Evolutionary conservation across 352 stramenopile species (phyloP).

Genomic region (Pilasporangium apinafurcum): DNA sequence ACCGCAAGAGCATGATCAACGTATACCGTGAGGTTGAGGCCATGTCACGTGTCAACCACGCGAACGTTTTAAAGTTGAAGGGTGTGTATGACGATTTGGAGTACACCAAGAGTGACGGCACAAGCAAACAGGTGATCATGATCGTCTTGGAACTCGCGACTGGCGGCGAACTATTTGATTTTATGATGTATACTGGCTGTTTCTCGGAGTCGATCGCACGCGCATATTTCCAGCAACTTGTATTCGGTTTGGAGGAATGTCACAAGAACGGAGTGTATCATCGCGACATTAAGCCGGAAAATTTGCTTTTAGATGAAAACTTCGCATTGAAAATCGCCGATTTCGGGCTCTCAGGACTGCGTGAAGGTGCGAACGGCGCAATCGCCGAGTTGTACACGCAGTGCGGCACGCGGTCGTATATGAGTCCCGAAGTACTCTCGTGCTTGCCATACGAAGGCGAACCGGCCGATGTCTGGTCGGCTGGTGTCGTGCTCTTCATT

Average conservation of each 20-base stretch:
- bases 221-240: constrained; percentile 86
- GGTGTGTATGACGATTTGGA: constrained; percentile 62
- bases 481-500: constrained; percentile 91
- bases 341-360: constrained; percentile 93
- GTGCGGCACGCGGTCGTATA: constrained; percentile 90
- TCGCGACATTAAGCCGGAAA: constrained; percentile 93
- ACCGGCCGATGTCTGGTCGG: constrained; percentile 88
- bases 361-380: constrained; percentile 48
- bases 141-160: constrained; percentile 87
- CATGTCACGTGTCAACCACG: constrained; percentile 82
- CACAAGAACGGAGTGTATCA: constrained; percentile 85
- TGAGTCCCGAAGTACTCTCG: constrained; percentile 89
- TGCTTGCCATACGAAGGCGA: constrained; percentile 82
- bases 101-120: constrained; percentile 72
- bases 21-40: constrained; percentile 86
- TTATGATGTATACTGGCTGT: constrained; percentile 91
- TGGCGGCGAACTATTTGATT: constrained; percentile 88
- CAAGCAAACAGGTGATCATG: constrained; percentile 73
- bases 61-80: constrained; percentile 80
- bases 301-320: constrained; percentile 84
- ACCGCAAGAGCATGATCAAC: constrained; percentile 78
- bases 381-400: constrained; percentile 76
- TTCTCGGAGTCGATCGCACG: constrained; percentile 84
- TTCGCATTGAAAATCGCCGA: constrained; percentile 92
- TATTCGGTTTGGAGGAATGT: constrained; percentile 72